Conservation (phyloP, 2,329 filamentous ascomycete genomes). For the Fusarium compactum region DNA sequence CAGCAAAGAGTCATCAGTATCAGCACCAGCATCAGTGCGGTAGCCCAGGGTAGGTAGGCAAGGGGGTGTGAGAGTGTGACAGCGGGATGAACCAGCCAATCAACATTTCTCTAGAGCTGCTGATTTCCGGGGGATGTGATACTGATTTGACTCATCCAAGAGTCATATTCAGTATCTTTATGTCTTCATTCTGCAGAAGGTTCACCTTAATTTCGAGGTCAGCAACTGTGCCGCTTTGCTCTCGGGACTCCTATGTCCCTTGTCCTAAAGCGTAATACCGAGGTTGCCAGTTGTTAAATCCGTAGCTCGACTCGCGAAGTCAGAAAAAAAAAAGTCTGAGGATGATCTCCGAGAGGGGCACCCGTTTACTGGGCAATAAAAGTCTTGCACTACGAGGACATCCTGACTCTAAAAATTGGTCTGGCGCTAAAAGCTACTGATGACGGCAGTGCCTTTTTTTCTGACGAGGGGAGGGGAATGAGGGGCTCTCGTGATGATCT, state of each 20-base stretch:
- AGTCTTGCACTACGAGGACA: constrained; percentile 24
- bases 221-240: constrained; percentile 15
- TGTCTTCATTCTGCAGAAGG: constrained; percentile 35
- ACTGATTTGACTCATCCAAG: constrained; percentile 35
- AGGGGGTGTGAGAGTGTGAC: constrained; percentile 36
- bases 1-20: constrained; percentile 39
- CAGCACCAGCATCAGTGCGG: neutral
- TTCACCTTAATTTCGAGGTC: constrained; percentile 14
- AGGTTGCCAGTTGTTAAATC: constrained; percentile 38
- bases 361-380: constrained; percentile 34
- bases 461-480: constrained; percentile 17
- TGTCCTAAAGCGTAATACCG: constrained; percentile 36
- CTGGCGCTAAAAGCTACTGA: constrained; percentile 41
- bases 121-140: constrained; percentile 28
- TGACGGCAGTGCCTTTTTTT: constrained; percentile 45
- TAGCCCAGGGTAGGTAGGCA: constrained; percentile 13
- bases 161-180: constrained; percentile 25
- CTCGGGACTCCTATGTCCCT: neutral
- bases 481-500: constrained; percentile 30
- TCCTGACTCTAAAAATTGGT: constrained; percentile 41
- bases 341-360: constrained; percentile 34
- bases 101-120: constrained; percentile 19
- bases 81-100: constrained; percentile 33
- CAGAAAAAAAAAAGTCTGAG: constrained; percentile 24
- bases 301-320: neutral